phyloP scores from a whole-genome alignment of 1,284 basidiomycete species.

The Fomitopsis palustris region DNA sequence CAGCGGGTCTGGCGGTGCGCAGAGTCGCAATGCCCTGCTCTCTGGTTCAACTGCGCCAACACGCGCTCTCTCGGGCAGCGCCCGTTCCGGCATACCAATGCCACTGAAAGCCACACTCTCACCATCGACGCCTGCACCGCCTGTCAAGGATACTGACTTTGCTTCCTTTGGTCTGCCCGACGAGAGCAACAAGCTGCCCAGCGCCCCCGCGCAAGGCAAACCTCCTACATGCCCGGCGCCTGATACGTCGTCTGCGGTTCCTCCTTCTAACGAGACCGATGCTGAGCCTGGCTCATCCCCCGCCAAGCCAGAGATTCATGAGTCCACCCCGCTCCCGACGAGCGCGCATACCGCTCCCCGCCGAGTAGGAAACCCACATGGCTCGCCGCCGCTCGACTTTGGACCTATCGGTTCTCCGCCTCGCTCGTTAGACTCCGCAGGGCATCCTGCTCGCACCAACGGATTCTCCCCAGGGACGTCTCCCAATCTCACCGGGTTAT shows the following conservation, averaged over 20 bases:
- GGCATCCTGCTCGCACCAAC: slow-evolving; percentile 32
- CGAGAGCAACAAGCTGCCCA: slow-evolving; percentile 45
- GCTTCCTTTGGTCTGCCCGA: slow-evolving; percentile 63
- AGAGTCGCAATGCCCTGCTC: slow-evolving; percentile 45
- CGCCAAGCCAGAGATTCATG: slow-evolving; percentile 4
- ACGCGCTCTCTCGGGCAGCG: slow-evolving; percentile 39
- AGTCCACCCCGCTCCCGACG: slow-evolving; percentile 44
- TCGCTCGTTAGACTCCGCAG: slow-evolving; percentile 38
- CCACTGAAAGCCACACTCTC: slow-evolving; percentile 68
- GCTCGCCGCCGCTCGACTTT: slow-evolving; percentile 45
- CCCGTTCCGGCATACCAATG: slow-evolving; percentile 60
- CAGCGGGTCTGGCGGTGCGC: slow-evolving; percentile 13
- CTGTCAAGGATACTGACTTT: slow-evolving; percentile 74
- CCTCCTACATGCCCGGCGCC: slow-evolving; percentile 18
- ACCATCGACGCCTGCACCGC: slow-evolving; percentile 75
- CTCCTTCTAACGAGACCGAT: neutral
- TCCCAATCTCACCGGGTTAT: slow-evolving; percentile 38
- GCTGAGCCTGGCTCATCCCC: slow-evolving; percentile 11
- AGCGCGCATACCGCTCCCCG: slow-evolving; percentile 45
- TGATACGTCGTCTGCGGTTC: slow-evolving; percentile 7
- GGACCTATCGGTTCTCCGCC: slow-evolving; percentile 79
- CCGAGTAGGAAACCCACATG: slow-evolving; percentile 30
- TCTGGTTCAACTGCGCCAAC: slow-evolving; percentile 51
- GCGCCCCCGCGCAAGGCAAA: slow-evolving; percentile 43
- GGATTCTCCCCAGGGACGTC: slow-evolving; percentile 49